Conservation (phyloP, 345 rosid genomes). For the Eucalyptus viminalis region DNA sequence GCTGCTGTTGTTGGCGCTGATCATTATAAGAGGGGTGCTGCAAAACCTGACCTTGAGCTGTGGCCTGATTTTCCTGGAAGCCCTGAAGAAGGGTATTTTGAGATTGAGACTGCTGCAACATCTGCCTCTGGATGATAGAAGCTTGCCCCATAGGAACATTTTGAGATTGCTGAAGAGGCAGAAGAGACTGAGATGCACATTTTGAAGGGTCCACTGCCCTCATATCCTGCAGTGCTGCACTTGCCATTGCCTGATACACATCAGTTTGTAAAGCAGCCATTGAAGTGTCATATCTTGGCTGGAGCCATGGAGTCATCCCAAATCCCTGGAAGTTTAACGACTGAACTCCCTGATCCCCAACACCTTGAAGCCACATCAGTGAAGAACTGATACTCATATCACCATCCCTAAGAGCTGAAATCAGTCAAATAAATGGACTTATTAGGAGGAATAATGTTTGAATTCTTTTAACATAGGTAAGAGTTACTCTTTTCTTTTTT, state of each 20-base stretch:
- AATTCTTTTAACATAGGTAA: neutral
- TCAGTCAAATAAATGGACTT: neutral
- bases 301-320: constrained; percentile 30
- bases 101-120: constrained; percentile 11
- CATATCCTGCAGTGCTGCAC: constrained; percentile 37
- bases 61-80: constrained; percentile 14
- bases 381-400: constrained; percentile 23
- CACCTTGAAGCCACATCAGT: constrained; percentile 31
- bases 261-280: constrained; percentile 24
- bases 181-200: constrained; percentile 16
- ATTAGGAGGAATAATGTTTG: neutral
- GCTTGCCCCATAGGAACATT: constrained; percentile 2
- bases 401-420: constrained; percentile 14
- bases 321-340: constrained; percentile 27
- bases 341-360: constrained; percentile 28
- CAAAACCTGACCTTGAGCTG: constrained; percentile 19
- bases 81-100: constrained; percentile 9
- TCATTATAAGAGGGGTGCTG: constrained; percentile 14
- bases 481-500: neutral
- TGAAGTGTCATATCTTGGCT: constrained; percentile 24
- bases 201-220: constrained; percentile 22
- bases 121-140: constrained; percentile 21
- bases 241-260: constrained; percentile 35
- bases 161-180: constrained; percentile 20
- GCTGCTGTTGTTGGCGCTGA: constrained; percentile 20